These are phyloP conservation scores for Colletotrichum destructivum DNA, from an alignment of 2,329 filamentous ascomycete genomes.

Conservation along the genomic window DNA sequence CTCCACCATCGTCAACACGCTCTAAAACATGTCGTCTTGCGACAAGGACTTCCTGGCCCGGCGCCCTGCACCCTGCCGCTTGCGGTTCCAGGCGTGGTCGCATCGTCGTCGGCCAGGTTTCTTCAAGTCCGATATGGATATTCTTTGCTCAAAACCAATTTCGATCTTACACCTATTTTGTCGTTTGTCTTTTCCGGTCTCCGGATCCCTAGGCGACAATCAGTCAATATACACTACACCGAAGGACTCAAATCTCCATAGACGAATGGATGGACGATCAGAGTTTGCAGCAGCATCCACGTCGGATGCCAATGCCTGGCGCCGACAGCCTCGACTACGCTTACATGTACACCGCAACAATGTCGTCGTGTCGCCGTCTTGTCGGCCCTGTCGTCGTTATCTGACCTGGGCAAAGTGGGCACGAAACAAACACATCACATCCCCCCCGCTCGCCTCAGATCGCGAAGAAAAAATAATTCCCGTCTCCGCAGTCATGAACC, in stretches of 20 bases:
- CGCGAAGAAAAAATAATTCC: background rate
- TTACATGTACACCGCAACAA: conserved; percentile 27
- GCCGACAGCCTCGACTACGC: conserved; percentile 1
- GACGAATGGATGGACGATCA: background rate
- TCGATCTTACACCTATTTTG: background rate
- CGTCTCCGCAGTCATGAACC: conserved; percentile 31
- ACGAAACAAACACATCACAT: conserved; percentile 12
- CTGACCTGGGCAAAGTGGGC: conserved; percentile 24
- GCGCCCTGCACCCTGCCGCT: background rate
- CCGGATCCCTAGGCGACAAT: background rate
- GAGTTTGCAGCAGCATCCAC: background rate
- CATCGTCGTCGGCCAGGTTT: conserved; percentile 30
- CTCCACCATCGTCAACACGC: conserved; percentile 2
- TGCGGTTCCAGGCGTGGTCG: conserved; percentile 21
- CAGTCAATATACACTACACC: background rate
- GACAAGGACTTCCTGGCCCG: conserved; percentile 20
- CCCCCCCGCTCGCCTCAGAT: conserved; percentile 17
- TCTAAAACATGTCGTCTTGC: conserved; percentile 5
- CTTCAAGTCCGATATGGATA: background rate
- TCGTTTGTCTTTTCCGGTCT: background rate
- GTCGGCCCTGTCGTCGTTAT: background rate
- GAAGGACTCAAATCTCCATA: background rate
- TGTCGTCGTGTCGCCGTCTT: conserved; percentile 5
- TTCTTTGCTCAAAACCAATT: background rate
- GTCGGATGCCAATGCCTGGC: background rate